Conservation (phyloP, 345 rosid genomes). For the Crucihimalaya himalaica region DNA sequence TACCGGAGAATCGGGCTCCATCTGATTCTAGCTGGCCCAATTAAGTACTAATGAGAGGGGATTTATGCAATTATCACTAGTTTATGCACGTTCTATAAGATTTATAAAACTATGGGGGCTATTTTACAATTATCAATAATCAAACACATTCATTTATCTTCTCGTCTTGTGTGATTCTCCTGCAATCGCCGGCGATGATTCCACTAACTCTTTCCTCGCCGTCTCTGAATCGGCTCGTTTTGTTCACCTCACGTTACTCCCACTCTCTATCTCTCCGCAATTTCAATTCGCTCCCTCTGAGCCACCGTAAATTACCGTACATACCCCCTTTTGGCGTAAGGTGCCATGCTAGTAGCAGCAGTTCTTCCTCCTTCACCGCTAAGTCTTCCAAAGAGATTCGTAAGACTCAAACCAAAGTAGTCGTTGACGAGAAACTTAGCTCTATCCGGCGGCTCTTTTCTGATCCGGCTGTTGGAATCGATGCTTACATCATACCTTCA, state of each 20-base stretch:
- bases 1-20: not conserved
- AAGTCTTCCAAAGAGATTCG: constrained; percentile 76
- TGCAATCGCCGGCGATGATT: constrained; percentile 49
- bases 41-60: not conserved
- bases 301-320: constrained; percentile 29
- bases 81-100: not conserved
- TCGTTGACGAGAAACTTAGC: constrained; percentile 69
- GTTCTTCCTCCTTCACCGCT: constrained; percentile 59
- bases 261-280: constrained; percentile 46
- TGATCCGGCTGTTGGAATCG: constrained; percentile 72
- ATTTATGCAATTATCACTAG: not conserved
- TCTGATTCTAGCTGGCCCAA: not conserved
- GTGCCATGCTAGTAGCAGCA: constrained; percentile 42
- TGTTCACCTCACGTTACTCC: constrained; percentile 42
- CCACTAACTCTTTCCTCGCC: constrained; percentile 50
- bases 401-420: constrained; percentile 35
- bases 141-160: not conserved
- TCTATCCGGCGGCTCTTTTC: constrained; percentile 68
- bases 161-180: constrained; percentile 30
- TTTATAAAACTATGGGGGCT: not conserved
- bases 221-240: constrained; percentile 43
- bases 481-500: constrained; percentile 94
- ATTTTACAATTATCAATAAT: not conserved
- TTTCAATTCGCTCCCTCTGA: constrained; percentile 31
- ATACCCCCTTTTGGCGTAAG: constrained; percentile 38